Evolutionary conservation across 331 rosid species (phyloP).

Genomic region (Prunus yedoensis): DNA sequence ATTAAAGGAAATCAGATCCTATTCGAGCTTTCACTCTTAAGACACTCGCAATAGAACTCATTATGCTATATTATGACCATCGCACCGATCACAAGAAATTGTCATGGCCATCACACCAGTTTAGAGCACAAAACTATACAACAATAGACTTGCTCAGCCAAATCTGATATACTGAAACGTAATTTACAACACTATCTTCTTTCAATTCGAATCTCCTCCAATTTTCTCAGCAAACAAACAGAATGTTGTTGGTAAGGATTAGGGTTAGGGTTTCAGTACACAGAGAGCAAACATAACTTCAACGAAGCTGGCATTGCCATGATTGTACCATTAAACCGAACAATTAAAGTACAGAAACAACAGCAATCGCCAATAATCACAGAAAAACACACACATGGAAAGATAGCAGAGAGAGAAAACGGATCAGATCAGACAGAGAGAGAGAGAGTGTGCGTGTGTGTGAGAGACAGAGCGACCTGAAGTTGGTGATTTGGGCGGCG

Average conservation of each 20-base stretch:
- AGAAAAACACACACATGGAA: neutral
- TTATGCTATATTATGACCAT: neutral
- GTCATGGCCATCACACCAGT: neutral
- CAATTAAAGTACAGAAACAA: constrained; percentile 8
- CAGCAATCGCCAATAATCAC: neutral
- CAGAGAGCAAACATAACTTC: constrained; percentile 18
- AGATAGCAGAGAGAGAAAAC: constrained; percentile 21
- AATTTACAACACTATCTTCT: neutral
- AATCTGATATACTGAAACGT: neutral
- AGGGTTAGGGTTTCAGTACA: constrained; percentile 44
- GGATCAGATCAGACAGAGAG: constrained; percentile 64
- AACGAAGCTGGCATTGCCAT: constrained; percentile 33
- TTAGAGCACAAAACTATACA: neutral
- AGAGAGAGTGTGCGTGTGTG: neutral
- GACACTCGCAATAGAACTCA: neutral
- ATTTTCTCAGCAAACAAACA: constrained; percentile 18
- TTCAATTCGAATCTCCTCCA: constrained; percentile 2
- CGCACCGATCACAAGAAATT: neutral
- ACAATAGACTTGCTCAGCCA: neutral
- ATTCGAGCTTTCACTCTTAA: neutral
- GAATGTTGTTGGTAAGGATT: neutral
- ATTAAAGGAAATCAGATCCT: neutral
- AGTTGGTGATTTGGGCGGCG: constrained; percentile 73
- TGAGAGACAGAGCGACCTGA: constrained; percentile 50
- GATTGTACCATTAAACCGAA: neutral